Evolutionary conservation across 495 filamentous ascomycete genomes (phyloP).

Genomic region (Pyrenula massariospora): DNA sequence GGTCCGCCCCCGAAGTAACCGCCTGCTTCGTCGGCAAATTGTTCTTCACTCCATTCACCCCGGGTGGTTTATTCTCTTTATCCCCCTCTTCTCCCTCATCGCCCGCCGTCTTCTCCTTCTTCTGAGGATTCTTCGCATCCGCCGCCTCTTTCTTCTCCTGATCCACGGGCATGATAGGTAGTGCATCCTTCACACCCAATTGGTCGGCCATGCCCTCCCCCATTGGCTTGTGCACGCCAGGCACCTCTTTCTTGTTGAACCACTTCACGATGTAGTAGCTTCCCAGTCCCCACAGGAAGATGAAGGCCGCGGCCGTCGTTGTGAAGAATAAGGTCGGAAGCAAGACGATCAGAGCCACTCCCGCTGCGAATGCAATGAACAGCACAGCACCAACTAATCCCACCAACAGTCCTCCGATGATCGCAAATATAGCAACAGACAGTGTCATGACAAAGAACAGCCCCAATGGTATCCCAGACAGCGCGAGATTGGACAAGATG

Average conservation of each 20-base stretch:
- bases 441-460: slow-evolving; percentile 49
- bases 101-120: neutral
- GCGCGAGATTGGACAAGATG: slow-evolving; percentile 38
- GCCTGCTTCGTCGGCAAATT: neutral
- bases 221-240: neutral
- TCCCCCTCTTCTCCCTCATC: neutral
- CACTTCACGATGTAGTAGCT: slow-evolving; percentile 43
- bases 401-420: slow-evolving; percentile 37
- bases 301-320: slow-evolving; percentile 35
- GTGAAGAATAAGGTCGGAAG: slow-evolving; percentile 52
- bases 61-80: neutral
- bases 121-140: neutral
- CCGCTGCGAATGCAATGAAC: slow-evolving; percentile 50
- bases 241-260: slow-evolving; percentile 10
- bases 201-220: neutral
- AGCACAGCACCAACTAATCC: slow-evolving; percentile 32
- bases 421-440: slow-evolving; percentile 39
- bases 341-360: slow-evolving; percentile 50
- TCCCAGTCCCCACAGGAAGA: slow-evolving; percentile 53
- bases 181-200: neutral
- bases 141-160: neutral
- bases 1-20: neutral
- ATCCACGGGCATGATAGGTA: neutral
- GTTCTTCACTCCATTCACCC: neutral
- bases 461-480: slow-evolving; percentile 45